Percentiles rank a stretch among this genome's conserved stretches.
Conservation (phyloP, 495 filamentous ascomycete genomes). For the Talaromyces ruber region DNA sequence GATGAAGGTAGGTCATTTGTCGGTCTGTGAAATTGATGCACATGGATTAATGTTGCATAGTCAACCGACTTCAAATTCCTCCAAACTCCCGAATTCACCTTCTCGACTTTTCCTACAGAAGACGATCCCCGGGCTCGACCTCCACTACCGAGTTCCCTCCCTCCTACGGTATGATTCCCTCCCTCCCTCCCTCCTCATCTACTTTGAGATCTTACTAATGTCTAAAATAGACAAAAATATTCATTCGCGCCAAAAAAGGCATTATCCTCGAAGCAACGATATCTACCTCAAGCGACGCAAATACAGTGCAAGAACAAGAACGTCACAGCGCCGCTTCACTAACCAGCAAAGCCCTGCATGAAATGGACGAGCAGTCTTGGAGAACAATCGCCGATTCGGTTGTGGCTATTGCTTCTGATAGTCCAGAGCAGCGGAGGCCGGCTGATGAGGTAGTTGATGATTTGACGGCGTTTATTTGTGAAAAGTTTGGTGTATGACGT, state of each 20-base stretch:
- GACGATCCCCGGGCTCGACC: slow-evolving; percentile 47
- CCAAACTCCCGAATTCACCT: slow-evolving; percentile 79
- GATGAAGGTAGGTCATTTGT: slow-evolving; percentile 53
- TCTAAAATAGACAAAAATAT: slow-evolving; percentile 20
- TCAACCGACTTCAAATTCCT: slow-evolving; percentile 70
- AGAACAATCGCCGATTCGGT: slow-evolving; percentile 5
- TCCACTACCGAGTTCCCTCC: slow-evolving; percentile 30
- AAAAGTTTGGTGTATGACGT: slow-evolving; percentile 3
- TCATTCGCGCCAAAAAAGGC: slow-evolving; percentile 34
- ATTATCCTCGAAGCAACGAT: slow-evolving; percentile 36
- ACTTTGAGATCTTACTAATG: background rate
- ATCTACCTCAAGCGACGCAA: slow-evolving; percentile 27
- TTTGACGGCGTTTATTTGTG: background rate
- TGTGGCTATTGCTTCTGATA: background rate
- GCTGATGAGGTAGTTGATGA: background rate
- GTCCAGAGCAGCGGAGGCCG: background rate
- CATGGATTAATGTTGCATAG: slow-evolving; percentile 22
- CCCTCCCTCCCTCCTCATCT: background rate
- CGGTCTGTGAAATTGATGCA: too few relatives aligned
- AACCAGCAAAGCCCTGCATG: slow-evolving; percentile 32
- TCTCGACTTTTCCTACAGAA: slow-evolving; percentile 48
- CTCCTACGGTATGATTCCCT: slow-evolving; percentile 29
- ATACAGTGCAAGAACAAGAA: slow-evolving; percentile 26
- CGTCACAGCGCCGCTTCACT: slow-evolving; percentile 25
- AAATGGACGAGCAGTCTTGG: slow-evolving; percentile 28